A percentile compares a stretch with the other conserved stretches of the same genome.
These are phyloP conservation scores for Blastobotrys muscicola DNA, from an alignment of 805 yeast species.

Conservation along the genomic window DNA sequence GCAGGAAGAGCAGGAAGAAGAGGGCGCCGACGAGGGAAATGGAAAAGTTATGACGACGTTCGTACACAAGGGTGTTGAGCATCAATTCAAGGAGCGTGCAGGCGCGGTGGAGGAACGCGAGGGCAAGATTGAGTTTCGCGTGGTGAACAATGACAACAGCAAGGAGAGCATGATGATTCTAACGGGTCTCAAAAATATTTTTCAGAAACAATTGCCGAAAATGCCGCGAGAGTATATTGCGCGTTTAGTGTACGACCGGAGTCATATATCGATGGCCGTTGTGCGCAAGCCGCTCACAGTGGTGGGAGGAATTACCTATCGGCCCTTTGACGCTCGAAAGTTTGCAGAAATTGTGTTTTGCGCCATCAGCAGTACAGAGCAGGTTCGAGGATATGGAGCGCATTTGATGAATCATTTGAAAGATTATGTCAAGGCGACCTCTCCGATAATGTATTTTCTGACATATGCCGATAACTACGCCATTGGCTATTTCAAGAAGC, in stretches of 20 bases:
- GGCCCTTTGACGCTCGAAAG: slow-evolving; percentile 82
- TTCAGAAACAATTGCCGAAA: slow-evolving; percentile 94
- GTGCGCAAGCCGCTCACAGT: slow-evolving; percentile 89
- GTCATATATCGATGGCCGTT: slow-evolving; percentile 93
- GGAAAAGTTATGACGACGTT: slow-evolving; percentile 37
- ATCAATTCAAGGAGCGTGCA: slow-evolving; percentile 84
- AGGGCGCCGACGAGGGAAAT: slow-evolving; percentile 22
- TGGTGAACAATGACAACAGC: slow-evolving; percentile 89
- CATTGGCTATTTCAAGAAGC: slow-evolving; percentile 95
- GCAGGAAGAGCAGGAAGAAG: slow-evolving; percentile 18
- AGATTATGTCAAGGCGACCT: slow-evolving; percentile 85
- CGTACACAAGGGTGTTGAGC: slow-evolving; percentile 66
- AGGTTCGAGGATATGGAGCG: slow-evolving; percentile 97
- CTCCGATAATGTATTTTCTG: slow-evolving; percentile 74
- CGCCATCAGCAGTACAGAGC: slow-evolving; percentile 96
- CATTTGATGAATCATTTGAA: slow-evolving; percentile 96
- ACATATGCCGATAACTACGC: slow-evolving; percentile 99
- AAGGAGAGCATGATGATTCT: slow-evolving; percentile 81
- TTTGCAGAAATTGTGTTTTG: slow-evolving; percentile 98
- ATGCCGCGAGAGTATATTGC: slow-evolving; percentile 98
- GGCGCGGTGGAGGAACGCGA: slow-evolving; percentile 91
- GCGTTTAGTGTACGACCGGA: slow-evolving; percentile 84
- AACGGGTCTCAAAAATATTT: slow-evolving; percentile 91
- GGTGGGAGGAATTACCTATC: slow-evolving; percentile 94
- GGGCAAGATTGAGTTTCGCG: slow-evolving; percentile 89